Base-by-base conservation (phyloP, 192 early-diverging fungal species). In the Dispira parvispora region DNA sequence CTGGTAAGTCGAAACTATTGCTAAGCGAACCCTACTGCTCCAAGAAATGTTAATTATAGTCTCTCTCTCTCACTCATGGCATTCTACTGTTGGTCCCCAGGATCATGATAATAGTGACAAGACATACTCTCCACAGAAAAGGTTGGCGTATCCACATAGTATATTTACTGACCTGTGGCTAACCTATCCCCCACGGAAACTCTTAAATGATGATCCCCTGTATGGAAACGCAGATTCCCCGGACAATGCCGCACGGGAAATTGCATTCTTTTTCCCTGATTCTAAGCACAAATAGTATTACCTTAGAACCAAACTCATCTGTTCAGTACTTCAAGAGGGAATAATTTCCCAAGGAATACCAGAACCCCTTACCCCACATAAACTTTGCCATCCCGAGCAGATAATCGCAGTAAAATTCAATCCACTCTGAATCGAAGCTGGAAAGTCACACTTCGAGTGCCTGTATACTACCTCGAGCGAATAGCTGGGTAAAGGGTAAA, bases 221-320 rank as follows among this genome's bases (percentile, higher is more conserved):
- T 45, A 21, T 25, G 50, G 6, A 60, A 10, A 11, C 44, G 20
- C 58, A 79, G 85, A 87, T 62, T 82, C 85, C 0, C 63, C 64
- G 0, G 77, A 75, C 12, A 79, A 72, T 0, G 86, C 86, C 18
- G 56, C 27, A 26, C 69, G 74, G 10, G 86, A 88, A 64, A 78
- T 88, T 3, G 53, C 58, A 6, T 79, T 82, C 46, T 75, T 85
- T 38, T 88, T 88, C 65, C 76, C 76, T 2, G 75, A 76, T 38
- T 38, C 6, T 38, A 38, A 38, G 6, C 32, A 1, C 1, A 6
- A 38, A 38, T 38, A 38, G 6, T 38, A 1, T 38, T 38, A 6
- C 32, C 1, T 6, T 38, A 38, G 1, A 38, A 38, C 1, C 32
- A 38, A 38, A 38, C 32, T 38, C 1, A 4, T 38, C 32, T 38